Evolutionary conservation across 352 stramenopile species (phyloP), one percentile per base, ranked within the genome.

Genomic region (Pythium volutum): DNA sequence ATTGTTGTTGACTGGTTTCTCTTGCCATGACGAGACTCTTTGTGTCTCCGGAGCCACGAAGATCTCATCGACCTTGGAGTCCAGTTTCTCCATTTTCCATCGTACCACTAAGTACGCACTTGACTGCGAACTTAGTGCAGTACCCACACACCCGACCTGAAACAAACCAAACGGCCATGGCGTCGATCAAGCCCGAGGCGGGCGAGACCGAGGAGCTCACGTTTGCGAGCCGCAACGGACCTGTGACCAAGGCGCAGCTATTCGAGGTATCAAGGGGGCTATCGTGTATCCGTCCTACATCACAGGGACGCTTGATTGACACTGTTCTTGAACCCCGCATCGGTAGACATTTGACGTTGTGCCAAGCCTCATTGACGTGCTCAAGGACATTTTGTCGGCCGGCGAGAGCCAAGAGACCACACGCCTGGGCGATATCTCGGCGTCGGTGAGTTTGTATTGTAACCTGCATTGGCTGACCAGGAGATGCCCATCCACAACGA

Each of bases 321-420:
- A 15, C 36, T 18, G 36, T 36, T n/a, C 31, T 36, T 36, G 31
- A 11, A 36, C 31, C 31, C 36, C 36, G n/a, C 16, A 43, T 43
- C n/a, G 14, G 36, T 22, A 93, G 83, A 81, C 78, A 20, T 94
- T 91, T 50, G 85, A 94, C 54, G 72, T 91, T 43, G 67, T 94
- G 70, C 85, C 85, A 8, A 86, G 79, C 59, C 73, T 94, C 31
- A 94, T 94, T 55, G 85, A 94, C 42, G 81, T 91, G 61, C 76
- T 94, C 31, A 94, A 91, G 61, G 85, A 94, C 66, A 81, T 94
- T 52, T 61, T 91, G 25, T 81, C 83, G 22, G 81, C 82, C n/a
- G 80, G 69, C 16, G 87, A 83, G 18, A 80, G 68, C 33, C 83
- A 94, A 58, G 85, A 92, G 47, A 88, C 79, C 16, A 91, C 84